Evolutionary conservation across 257 asterid species (phyloP).

Genomic region (Echium plantagineum): DNA sequence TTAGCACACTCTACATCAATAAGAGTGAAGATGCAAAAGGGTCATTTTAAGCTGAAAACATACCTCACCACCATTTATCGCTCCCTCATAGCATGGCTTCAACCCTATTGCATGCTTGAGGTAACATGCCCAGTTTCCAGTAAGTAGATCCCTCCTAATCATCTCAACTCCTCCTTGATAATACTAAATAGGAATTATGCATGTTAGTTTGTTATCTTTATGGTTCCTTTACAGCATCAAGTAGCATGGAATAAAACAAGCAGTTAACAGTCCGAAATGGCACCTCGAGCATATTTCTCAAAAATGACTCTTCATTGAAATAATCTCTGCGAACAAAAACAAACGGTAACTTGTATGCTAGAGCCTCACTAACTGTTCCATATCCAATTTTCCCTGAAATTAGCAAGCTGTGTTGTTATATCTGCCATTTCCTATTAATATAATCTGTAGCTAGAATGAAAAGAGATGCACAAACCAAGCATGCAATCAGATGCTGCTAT

Average conservation of each 20-base stretch:
- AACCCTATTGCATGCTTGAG: constrained; percentile 81
- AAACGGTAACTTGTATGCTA: constrained; percentile 88
- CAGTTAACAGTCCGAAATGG: constrained; percentile 8
- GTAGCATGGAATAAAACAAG: not conserved
- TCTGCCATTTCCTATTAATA: not conserved
- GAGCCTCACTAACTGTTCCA: constrained; percentile 95
- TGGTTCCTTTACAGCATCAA: constrained; percentile 7
- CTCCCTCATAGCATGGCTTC: constrained; percentile 81
- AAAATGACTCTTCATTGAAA: constrained; percentile 94
- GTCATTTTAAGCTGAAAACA: constrained; percentile 6
- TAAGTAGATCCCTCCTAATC: constrained; percentile 94
- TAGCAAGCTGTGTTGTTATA: not conserved
- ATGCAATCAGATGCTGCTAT: constrained; percentile 99
- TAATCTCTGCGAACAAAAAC: constrained; percentile 96
- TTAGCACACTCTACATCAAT: not conserved
- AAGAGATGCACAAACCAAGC: constrained; percentile 63
- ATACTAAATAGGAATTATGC: constrained; percentile 28
- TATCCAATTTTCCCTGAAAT: constrained; percentile 93
- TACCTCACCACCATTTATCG: constrained; percentile 92
- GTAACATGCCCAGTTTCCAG: constrained; percentile 95
- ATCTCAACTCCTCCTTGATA: constrained; percentile 97
- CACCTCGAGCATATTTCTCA: constrained; percentile 99
- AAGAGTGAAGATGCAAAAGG: too few relatives aligned
- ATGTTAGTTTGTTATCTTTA: constrained; percentile 9
- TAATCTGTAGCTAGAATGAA: constrained; percentile 5